Evolutionary conservation across 345 rosid genomes (phyloP).

Genomic region (Euphorbia pulcherrima): DNA sequence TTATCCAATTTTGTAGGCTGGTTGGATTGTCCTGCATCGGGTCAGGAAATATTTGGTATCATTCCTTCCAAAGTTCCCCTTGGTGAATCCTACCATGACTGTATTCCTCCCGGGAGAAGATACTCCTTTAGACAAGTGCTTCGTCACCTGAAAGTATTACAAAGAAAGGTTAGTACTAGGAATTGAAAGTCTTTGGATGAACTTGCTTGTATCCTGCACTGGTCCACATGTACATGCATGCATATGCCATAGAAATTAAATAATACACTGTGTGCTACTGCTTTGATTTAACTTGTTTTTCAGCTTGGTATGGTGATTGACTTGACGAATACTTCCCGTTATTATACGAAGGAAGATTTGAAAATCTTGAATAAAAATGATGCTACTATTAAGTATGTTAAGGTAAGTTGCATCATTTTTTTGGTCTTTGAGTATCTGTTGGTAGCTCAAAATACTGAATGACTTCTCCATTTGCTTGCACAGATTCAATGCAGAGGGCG

Average conservation of each 20-base stretch:
- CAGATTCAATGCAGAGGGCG: conserved; percentile 94
- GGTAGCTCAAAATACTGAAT: not conserved
- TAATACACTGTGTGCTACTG: not conserved
- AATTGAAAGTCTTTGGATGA: not conserved
- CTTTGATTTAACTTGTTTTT: conserved; percentile 8
- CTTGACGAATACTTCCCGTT: conserved; percentile 90
- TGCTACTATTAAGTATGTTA: conserved; percentile 87
- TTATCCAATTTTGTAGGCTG: conserved; percentile 53
- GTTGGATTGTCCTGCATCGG: conserved; percentile 85
- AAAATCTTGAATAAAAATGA: too few relatives aligned
- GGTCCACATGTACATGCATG: not conserved
- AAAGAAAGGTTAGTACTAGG: conserved; percentile 60
- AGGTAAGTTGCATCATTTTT: conserved; percentile 41
- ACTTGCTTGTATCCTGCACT: not conserved
- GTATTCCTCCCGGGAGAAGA: conserved; percentile 85
- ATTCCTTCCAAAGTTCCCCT: conserved; percentile 97
- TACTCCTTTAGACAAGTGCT: conserved; percentile 94
- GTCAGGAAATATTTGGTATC: conserved; percentile 61
- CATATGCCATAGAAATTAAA: not conserved
- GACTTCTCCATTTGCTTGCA: conserved; percentile 22
- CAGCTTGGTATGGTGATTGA: conserved; percentile 99
- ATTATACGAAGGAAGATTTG: conserved; percentile 68
- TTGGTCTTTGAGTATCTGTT: not conserved
- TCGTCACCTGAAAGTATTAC: conserved; percentile 66
- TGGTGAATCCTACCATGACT: conserved; percentile 67